Percentiles rank a stretch among this genome's conserved stretches.
Evolutionary conservation across 495 filamentous ascomycete genomes (phyloP).

Genomic region (Saxophila tyrrhenica): DNA sequence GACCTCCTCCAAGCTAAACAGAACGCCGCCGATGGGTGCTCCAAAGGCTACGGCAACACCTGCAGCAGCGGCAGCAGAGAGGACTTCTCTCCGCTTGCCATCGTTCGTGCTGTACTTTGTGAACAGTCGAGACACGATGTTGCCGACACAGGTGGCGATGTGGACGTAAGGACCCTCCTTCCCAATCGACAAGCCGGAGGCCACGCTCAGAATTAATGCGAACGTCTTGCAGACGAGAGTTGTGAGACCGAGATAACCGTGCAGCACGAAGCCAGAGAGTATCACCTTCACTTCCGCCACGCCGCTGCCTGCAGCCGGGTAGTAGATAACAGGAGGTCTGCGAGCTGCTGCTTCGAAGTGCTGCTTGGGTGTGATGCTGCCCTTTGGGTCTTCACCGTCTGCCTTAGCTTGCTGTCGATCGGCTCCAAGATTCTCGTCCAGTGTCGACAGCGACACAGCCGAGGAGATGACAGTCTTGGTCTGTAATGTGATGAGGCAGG

Average conservation of each 20-base stretch:
- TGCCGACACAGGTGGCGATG: slow-evolving; percentile 90
- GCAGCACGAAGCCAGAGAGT: slow-evolving; percentile 90
- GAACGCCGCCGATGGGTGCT: slow-evolving; percentile 60
- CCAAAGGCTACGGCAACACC: slow-evolving; percentile 94
- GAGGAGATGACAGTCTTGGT: slow-evolving; percentile 90
- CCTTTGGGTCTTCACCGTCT: slow-evolving; percentile 30
- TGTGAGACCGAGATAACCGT: slow-evolving; percentile 85
- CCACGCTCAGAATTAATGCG: slow-evolving; percentile 75
- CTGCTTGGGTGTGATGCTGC: slow-evolving; percentile 23
- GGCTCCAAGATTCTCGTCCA: slow-evolving; percentile 67
- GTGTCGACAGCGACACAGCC: slow-evolving; percentile 67
- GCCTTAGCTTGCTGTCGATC: slow-evolving; percentile 16
- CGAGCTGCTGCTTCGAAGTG: slow-evolving; percentile 25
- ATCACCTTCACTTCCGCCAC: slow-evolving; percentile 98
- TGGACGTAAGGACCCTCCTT: slow-evolving; percentile 98
- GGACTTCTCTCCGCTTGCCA: slow-evolving; percentile 77
- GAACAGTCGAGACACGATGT: slow-evolving; percentile 88
- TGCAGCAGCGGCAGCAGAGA: slow-evolving; percentile 83
- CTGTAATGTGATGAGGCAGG: slow-evolving; percentile 69
- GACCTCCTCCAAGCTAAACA: slow-evolving; percentile 82
- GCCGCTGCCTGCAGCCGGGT: slow-evolving; percentile 89
- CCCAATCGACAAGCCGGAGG: slow-evolving; percentile 83
- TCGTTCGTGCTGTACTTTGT: slow-evolving; percentile 90
- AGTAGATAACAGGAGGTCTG: slow-evolving; percentile 73
- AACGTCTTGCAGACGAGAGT: slow-evolving; percentile 81